Conservation (phyloP, 139 green algal species). For the Mesotaenium endlicherianum region DNA sequence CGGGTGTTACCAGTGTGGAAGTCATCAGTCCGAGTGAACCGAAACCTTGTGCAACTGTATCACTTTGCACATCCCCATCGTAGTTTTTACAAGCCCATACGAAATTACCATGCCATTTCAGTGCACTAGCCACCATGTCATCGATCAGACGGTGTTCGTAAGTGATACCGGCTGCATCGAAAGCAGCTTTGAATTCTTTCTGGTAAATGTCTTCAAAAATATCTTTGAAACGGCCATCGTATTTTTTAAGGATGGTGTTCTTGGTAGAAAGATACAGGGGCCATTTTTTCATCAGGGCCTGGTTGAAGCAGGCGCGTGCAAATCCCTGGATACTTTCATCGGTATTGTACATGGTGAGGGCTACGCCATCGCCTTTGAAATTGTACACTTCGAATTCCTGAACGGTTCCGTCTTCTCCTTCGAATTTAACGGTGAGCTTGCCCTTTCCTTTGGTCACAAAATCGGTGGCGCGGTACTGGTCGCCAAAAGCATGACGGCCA, state of each 20-base stretch:
- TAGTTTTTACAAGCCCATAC: conserved; percentile 98
- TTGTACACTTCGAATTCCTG: conserved; percentile 60
- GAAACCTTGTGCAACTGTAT: conserved; percentile 90
- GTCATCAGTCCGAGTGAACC: conserved; percentile 94
- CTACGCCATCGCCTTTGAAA: conserved; percentile 72
- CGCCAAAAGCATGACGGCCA: conserved; percentile 86
- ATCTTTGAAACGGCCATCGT: conserved; percentile 72
- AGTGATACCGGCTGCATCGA: conserved; percentile 80
- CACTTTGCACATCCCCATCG: conserved; percentile 83
- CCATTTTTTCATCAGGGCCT: conserved; percentile 72
- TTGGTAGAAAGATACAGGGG: conserved; percentile 95
- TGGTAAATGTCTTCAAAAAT: conserved; percentile 41
- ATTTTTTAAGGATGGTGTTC: conserved; percentile 97
- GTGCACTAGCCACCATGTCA: conserved; percentile 90
- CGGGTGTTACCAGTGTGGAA: conserved; percentile 82
- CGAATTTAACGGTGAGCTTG: conserved; percentile 79
- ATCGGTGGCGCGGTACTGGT: conserved; percentile 95
- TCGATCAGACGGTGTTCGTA: conserved; percentile 96
- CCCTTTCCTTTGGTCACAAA: conserved; percentile 71
- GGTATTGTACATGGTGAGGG: conserved; percentile 89
- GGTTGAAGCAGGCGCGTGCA: conserved; percentile 83
- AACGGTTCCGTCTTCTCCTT: neutral
- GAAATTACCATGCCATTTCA: conserved; percentile 88
- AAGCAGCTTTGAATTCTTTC: conserved; percentile 73
- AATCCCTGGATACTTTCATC: conserved; percentile 86